Percentiles rank a stretch among this genome's conserved stretches.
Conservation (phyloP, 257 asterid species). For the Salvia miltiorrhiza region DNA sequence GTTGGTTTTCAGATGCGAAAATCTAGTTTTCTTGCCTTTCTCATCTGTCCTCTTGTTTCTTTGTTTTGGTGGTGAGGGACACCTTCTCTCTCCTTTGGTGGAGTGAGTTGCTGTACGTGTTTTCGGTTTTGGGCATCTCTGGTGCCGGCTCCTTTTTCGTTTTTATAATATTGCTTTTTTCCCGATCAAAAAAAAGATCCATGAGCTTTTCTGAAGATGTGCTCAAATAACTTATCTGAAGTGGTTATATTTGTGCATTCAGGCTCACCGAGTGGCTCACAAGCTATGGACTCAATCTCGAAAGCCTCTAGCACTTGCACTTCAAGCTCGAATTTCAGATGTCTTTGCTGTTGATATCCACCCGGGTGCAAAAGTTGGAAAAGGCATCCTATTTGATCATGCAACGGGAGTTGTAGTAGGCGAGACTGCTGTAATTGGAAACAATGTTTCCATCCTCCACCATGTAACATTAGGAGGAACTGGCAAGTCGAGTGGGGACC, state of each 20-base stretch:
- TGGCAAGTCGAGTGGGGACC: slow-evolving; percentile 54
- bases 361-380: slow-evolving; percentile 65
- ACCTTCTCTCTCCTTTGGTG: too few species aligned
- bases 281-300: slow-evolving; percentile 66
- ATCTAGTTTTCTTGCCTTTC: too few species aligned
- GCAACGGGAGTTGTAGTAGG: slow-evolving; percentile 78
- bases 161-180: too few species aligned
- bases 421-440: slow-evolving; percentile 74
- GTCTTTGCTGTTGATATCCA: slow-evolving; percentile 72
- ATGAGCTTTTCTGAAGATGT: not conserved
- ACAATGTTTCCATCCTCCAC: slow-evolving; percentile 72
- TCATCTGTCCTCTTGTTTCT: too few species aligned
- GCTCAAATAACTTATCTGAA: not conserved
- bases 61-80: too few species aligned
- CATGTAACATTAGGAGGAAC: slow-evolving; percentile 77
- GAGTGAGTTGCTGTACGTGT: too few species aligned
- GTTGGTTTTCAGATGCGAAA: too few species aligned
- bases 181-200: too few species aligned
- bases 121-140: too few species aligned
- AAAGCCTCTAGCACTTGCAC: slow-evolving; percentile 58
- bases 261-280: slow-evolving; percentile 73
- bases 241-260: slow-evolving; percentile 2
- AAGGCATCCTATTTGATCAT: slow-evolving; percentile 71
- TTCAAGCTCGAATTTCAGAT: slow-evolving; percentile 67
- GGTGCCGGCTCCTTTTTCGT: too few species aligned